Evolutionary conservation across 2,329 filamentous ascomycete genomes (phyloP).

Genomic region (Trichoderma endophyticum): DNA sequence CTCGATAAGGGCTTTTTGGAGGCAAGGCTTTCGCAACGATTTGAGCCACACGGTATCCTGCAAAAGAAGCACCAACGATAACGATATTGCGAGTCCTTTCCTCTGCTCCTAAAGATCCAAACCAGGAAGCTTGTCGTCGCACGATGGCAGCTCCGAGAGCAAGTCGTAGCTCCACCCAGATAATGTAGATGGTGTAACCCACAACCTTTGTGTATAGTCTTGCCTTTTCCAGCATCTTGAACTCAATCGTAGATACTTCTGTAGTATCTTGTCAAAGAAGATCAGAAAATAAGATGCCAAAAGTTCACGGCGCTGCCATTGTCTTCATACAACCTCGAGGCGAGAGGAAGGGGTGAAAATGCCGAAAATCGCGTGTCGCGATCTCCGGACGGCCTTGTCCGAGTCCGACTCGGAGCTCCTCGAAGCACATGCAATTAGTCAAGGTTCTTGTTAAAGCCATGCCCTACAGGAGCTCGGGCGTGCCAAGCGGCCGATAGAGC

Average conservation of each 20-base stretch:
- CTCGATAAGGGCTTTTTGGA: slow-evolving; percentile 43
- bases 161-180: slow-evolving; percentile 25
- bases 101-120: slow-evolving; percentile 20
- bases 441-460: neutral
- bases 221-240: slow-evolving; percentile 30
- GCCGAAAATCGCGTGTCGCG: neutral
- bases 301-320: neutral
- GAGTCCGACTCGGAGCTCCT: slow-evolving; percentile 13
- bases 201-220: slow-evolving; percentile 31
- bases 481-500: neutral
- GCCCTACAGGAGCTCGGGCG: neutral
- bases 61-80: slow-evolving; percentile 57
- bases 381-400: slow-evolving; percentile 1
- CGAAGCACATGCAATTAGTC: neutral
- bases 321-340: neutral
- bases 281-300: neutral
- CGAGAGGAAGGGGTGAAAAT: neutral
- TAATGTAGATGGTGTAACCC: slow-evolving; percentile 26
- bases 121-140: slow-evolving; percentile 12
- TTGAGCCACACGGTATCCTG: slow-evolving; percentile 49
- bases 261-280: neutral
- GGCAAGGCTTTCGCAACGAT: slow-evolving; percentile 48
- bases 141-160: slow-evolving; percentile 21
- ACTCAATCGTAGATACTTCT: neutral
- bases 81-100: slow-evolving; percentile 45